Percentiles rank a stretch among this genome's conserved stretches.
Evolutionary conservation across 257 asterid species (phyloP).

Genomic region (Nicotiana tomentosiformis): DNA sequence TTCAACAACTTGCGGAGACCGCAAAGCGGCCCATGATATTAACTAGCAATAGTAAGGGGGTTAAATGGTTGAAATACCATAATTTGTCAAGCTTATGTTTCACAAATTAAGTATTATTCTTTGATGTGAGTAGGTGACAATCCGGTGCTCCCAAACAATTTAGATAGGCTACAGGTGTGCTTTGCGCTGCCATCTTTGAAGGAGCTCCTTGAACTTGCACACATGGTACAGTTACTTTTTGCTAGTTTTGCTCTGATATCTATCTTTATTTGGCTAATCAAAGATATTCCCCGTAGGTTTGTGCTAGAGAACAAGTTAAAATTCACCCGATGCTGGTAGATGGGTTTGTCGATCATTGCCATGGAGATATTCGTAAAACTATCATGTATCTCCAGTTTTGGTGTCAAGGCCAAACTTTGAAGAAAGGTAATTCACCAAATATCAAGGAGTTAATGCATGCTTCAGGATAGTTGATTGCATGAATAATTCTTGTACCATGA

Average conservation of each 20-base stretch:
- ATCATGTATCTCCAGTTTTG: slow-evolving; percentile 86
- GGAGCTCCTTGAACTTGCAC: slow-evolving; percentile 60
- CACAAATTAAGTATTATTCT: slow-evolving; percentile 16
- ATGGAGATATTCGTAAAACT: slow-evolving; percentile 86
- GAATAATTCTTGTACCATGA: neutral
- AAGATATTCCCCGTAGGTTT: slow-evolving; percentile 50
- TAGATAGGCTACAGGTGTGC: slow-evolving; percentile 63
- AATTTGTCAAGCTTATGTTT: slow-evolving; percentile 4
- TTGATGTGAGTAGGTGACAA: slow-evolving; percentile 40
- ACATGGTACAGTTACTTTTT: slow-evolving; percentile 39
- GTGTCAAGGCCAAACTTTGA: slow-evolving; percentile 64
- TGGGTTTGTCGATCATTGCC: slow-evolving; percentile 56
- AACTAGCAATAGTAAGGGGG: slow-evolving; percentile 85
- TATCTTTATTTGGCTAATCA: slow-evolving; percentile 12
- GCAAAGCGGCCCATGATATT: slow-evolving; percentile 97
- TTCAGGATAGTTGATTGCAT: slow-evolving; percentile 3
- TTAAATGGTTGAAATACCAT: slow-evolving; percentile 9
- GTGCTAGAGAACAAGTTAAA: slow-evolving; percentile 58
- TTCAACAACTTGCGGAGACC: slow-evolving; percentile 81
- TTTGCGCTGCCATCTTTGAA: slow-evolving; percentile 51
- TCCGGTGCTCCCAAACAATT: slow-evolving; percentile 76
- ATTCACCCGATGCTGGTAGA: slow-evolving; percentile 61
- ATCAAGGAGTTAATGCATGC: slow-evolving; percentile 18
- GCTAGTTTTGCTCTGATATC: neutral
- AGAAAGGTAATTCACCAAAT: slow-evolving; percentile 39